Conservation (phyloP, 1,284 basidiomycete species). For the Cryptococcus sp. region DNA sequence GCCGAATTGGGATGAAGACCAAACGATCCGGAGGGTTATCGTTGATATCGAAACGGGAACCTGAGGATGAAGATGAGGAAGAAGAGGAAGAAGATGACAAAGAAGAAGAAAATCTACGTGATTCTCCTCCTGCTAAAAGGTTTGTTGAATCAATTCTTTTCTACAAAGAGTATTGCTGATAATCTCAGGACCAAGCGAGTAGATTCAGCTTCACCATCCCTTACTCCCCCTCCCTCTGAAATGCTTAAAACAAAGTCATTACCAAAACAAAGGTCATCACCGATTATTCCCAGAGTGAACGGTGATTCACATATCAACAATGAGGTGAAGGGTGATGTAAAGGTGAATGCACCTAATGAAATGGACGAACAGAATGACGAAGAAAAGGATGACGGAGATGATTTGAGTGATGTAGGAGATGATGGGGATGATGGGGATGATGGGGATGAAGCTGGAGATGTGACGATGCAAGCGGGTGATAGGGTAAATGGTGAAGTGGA, state of each 20-base stretch:
- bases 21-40: slow-evolving; percentile 12
- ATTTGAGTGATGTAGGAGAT: not conserved
- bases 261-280: not conserved
- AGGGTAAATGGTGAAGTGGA: slow-evolving; percentile 1
- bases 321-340: slow-evolving; percentile 3
- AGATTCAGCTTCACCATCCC: too few species aligned
- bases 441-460: slow-evolving; percentile 14
- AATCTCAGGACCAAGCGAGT: too few species aligned
- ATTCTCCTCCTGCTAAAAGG: too few species aligned
- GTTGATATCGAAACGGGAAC: not conserved
- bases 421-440: not conserved
- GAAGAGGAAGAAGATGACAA: not conserved
- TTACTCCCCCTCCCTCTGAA: not conserved
- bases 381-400: slow-evolving; percentile 1
- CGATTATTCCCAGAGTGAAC: slow-evolving; percentile 3
- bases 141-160: too few species aligned
- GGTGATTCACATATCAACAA: slow-evolving; percentile 4
- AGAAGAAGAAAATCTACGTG: too few species aligned
- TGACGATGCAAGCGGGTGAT: slow-evolving; percentile 19
- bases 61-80: not conserved
- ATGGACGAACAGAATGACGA: slow-evolving; percentile 5
- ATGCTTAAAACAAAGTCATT: not conserved
- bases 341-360: slow-evolving; percentile 1
- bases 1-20: not conserved
- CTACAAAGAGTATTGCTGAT: too few species aligned